Evolutionary conservation across 2,329 filamentous ascomycete genomes (phyloP).

Genomic region (Colletotrichum sp.): DNA sequence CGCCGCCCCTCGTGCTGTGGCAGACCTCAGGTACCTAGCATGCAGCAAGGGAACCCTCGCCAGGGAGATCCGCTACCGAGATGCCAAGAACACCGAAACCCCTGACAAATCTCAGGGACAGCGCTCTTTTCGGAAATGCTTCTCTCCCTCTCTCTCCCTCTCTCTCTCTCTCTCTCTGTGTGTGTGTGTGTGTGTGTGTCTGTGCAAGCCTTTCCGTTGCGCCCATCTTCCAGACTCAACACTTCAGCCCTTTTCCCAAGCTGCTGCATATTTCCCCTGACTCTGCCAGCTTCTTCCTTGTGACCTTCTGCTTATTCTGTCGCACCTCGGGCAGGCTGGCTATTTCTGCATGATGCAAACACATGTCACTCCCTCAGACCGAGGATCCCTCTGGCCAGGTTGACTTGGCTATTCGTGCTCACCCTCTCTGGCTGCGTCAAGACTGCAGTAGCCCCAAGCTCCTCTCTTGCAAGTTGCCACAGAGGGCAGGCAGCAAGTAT

Average conservation of each 20-base stretch:
- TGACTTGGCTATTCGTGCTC: not conserved
- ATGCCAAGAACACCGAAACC: constrained; percentile 5
- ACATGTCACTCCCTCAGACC: not conserved
- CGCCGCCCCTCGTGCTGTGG: not conserved
- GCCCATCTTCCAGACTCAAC: not conserved
- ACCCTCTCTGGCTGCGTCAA: not conserved
- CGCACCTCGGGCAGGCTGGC: not conserved
- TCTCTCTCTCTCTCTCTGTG: too few species aligned
- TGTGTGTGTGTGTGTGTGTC: too few species aligned
- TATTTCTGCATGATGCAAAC: not conserved
- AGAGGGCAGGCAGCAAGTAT: too few species aligned
- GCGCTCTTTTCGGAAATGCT: not conserved
- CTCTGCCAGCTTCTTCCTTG: constrained; percentile 6
- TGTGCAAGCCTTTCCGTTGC: not conserved
- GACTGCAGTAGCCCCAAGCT: too few species aligned
- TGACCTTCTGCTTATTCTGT: not conserved
- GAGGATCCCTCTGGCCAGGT: not conserved
- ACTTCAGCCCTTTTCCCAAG: not conserved
- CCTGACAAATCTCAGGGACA: constrained; percentile 10
- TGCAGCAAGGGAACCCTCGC: not conserved
- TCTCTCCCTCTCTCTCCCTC: not conserved
- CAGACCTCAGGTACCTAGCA: not conserved
- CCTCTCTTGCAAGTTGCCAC: not conserved
- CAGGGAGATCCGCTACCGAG: not conserved
- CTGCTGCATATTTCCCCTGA: not conserved